Percentiles rank a stretch among this genome's conserved stretches.
Conservation (phyloP, 2,329 filamentous ascomycete genomes). For the Fusarium sp. region DNA sequence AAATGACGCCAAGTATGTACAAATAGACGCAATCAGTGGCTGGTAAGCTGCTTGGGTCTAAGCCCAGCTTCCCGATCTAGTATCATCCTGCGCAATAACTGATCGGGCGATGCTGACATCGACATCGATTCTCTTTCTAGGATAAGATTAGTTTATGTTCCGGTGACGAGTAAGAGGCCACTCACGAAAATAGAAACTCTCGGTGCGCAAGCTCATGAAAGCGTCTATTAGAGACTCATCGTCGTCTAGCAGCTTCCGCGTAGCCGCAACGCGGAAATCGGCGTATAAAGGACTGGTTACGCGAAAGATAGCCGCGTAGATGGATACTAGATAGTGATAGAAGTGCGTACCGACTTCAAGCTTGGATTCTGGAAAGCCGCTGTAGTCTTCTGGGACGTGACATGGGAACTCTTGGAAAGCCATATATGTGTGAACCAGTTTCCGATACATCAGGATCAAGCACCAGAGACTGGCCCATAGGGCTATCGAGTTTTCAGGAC, state of each 20-base stretch:
- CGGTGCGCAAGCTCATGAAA: slow-evolving; percentile 46
- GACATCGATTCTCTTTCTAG: slow-evolving; percentile 46
- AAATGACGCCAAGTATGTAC: background rate
- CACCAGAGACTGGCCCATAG: slow-evolving; percentile 48
- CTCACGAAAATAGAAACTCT: slow-evolving; percentile 49
- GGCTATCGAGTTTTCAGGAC: slow-evolving; percentile 43
- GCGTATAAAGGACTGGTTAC: slow-evolving; percentile 47
- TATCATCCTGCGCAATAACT: slow-evolving; percentile 46
- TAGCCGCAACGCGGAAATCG: slow-evolving; percentile 42
- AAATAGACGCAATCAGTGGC: background rate
- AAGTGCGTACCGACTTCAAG: slow-evolving; percentile 46
- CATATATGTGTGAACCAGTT: slow-evolving; percentile 46
- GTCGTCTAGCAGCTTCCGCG: slow-evolving; percentile 41
- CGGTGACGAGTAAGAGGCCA: background rate
- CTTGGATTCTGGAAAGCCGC: slow-evolving; percentile 46
- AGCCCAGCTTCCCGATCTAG: slow-evolving; percentile 44
- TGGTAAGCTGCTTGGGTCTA: slow-evolving; percentile 32
- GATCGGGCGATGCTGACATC: slow-evolving; percentile 46
- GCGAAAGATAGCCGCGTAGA: slow-evolving; percentile 46
- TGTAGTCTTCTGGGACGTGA: slow-evolving; percentile 48
- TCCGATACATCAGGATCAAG: slow-evolving; percentile 48
- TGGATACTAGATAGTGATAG: slow-evolving; percentile 48
- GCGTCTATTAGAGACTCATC: slow-evolving; percentile 42
- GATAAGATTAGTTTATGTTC: slow-evolving; percentile 12
- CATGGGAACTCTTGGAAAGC: slow-evolving; percentile 48